phyloP scores from a whole-genome alignment of 2,329 filamentous ascomycete species.

The Periglandula ipomoeae region DNA sequence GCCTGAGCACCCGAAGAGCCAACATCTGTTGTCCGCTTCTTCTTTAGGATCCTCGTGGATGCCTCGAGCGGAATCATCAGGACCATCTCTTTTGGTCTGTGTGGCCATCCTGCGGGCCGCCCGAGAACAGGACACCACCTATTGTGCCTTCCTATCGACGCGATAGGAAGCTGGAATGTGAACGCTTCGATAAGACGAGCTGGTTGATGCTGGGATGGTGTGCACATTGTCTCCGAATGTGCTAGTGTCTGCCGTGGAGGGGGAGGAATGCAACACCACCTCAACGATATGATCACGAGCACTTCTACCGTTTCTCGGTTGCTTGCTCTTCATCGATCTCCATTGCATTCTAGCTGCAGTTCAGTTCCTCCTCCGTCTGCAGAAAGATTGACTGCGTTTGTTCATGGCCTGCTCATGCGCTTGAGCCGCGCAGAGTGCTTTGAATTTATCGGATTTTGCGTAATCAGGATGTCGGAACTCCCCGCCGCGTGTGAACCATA shows the following conservation, averaged over 20 bases:
- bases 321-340: not conserved
- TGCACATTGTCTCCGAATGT: not conserved
- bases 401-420: not conserved
- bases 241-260: not conserved
- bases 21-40: too few species aligned
- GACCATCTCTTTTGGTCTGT: not conserved
- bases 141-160: not conserved
- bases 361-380: not conserved
- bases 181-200: not conserved
- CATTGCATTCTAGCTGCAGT: not conserved
- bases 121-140: not conserved
- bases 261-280: not conserved
- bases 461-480: not conserved
- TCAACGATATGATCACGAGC: not conserved
- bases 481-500: not conserved
- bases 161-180: constrained; percentile 2
- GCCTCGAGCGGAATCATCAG: not conserved
- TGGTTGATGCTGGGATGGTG: not conserved
- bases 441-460: not conserved
- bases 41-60: not conserved
- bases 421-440: constrained; percentile 1
- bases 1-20: too few species aligned
- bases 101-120: not conserved
- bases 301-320: not conserved
- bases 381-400: not conserved